Percentiles rank a stretch among this genome's conserved stretches.
Evolutionary conservation across 257 asterid genomes (phyloP).

Genomic region (Gentiana macrophylla): DNA sequence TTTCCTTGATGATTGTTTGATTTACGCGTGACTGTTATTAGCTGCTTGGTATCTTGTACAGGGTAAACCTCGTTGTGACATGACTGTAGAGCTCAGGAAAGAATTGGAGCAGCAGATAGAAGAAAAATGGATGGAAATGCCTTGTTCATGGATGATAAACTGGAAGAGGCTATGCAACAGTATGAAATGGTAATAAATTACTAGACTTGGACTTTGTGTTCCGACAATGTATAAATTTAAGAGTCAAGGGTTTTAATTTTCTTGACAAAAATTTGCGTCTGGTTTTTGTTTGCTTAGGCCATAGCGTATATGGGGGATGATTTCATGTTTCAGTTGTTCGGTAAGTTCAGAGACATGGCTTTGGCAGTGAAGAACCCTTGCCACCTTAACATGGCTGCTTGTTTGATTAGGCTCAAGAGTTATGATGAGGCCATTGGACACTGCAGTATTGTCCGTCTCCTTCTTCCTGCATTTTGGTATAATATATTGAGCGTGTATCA

Average conservation of each 20-base stretch:
- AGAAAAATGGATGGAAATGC: constrained; percentile 95
- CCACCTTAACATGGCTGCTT: too few relatives aligned
- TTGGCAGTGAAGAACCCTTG: constrained; percentile 96
- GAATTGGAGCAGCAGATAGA: constrained; percentile 89
- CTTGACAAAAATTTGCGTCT: too few relatives aligned
- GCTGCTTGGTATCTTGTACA: constrained; percentile 19
- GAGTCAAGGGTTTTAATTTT: constrained; percentile 2
- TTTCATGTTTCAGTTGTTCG: constrained; percentile 94
- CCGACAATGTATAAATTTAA: neutral
- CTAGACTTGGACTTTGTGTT: constrained; percentile 5
- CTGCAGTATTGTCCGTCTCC: too few relatives aligned
- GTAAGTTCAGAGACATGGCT: constrained; percentile 94
- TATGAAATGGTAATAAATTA: constrained; percentile 71
- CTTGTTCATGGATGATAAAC: constrained; percentile 73
- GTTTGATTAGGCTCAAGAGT: too few relatives aligned
- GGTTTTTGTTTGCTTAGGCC: too few relatives aligned
- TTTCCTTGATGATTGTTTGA: constrained; percentile 1
- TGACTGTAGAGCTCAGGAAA: constrained; percentile 99
- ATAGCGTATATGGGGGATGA: constrained; percentile 97
- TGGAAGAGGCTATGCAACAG: constrained; percentile 93
- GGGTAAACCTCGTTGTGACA: constrained; percentile 96
- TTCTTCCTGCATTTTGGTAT: too few relatives aligned
- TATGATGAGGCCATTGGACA: too few relatives aligned
- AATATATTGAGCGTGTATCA: too few relatives aligned
- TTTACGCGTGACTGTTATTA: neutral